A percentile compares a stretch with the other conserved stretches of the same genome.
Conservation (phyloP, 2,329 filamentous ascomycete species). For the Stemphylium lycopersici region DNA sequence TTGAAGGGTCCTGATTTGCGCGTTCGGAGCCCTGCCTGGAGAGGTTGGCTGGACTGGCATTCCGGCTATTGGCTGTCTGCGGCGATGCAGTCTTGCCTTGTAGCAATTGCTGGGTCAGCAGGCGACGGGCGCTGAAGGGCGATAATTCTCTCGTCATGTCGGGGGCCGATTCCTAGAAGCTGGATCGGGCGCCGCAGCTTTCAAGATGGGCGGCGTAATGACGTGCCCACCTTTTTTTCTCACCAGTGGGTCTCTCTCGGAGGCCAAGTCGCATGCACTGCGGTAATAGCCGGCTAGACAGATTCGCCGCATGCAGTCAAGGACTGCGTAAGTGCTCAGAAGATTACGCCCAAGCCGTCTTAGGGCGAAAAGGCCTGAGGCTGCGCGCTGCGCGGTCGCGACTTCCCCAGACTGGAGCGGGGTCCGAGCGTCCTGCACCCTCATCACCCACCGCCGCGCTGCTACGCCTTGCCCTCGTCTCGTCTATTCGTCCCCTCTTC, state of each 20-base stretch:
- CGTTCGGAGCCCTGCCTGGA: slow-evolving; percentile 17
- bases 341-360: too few relatives aligned
- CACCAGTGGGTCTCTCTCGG: neutral
- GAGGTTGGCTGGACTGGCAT: slow-evolving; percentile 16
- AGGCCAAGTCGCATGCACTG: slow-evolving; percentile 9
- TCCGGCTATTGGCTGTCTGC: slow-evolving; percentile 23
- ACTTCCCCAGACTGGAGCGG: neutral
- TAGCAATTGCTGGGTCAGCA: slow-evolving; percentile 36
- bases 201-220: slow-evolving; percentile 14
- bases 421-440: slow-evolving; percentile 15
- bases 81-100: slow-evolving; percentile 21
- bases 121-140: slow-evolving; percentile 39
- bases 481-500: slow-evolving; percentile 14
- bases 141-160: slow-evolving; percentile 40
- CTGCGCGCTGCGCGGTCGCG: neutral
- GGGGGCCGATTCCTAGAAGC: slow-evolving; percentile 6
- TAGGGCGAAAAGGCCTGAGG: too few relatives aligned
- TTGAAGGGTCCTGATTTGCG: slow-evolving; percentile 16
- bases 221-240: slow-evolving; percentile 16
- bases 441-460: slow-evolving; percentile 9
- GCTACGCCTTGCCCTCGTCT: slow-evolving; percentile 3
- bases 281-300: slow-evolving; percentile 5
- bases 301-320: slow-evolving; percentile 6
- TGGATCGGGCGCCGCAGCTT: slow-evolving; percentile 5
- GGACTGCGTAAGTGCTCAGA: neutral